phyloP scores from a whole-genome alignment of 305 asterid species.

The Fraxinus albicans region DNA sequence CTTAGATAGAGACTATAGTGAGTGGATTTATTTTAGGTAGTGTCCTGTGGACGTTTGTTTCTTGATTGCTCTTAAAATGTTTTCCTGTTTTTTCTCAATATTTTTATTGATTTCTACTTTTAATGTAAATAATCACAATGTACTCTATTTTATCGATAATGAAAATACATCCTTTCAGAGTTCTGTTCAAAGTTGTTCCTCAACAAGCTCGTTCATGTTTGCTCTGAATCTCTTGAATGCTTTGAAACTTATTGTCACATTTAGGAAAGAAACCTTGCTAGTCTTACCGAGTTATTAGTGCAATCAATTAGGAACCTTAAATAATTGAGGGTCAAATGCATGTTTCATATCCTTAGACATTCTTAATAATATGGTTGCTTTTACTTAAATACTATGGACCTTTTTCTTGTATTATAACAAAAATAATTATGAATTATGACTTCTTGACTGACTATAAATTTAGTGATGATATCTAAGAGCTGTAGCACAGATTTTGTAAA shows the following conservation, averaged over 20 bases:
- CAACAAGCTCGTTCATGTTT: background rate
- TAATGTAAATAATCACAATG: background rate
- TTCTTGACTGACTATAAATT: background rate
- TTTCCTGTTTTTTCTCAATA: background rate
- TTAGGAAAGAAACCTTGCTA: background rate
- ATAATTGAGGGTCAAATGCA: background rate
- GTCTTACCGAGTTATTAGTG: background rate
- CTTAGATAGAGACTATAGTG: background rate
- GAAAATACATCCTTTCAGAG: background rate
- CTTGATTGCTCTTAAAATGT: background rate
- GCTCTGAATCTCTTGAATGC: background rate
- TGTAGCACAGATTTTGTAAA: background rate
- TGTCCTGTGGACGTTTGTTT: background rate
- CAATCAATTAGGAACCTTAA: background rate
- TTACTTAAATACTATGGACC: background rate
- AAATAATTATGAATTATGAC: background rate
- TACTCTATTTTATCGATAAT: background rate
- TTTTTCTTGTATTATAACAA: background rate
- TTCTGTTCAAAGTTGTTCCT: background rate
- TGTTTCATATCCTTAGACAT: background rate
- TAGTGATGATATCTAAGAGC: background rate
- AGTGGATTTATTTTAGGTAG: background rate
- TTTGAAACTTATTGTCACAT: background rate
- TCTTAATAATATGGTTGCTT: background rate
- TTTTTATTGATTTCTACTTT: background rate